Percentiles rank a stretch among this genome's conserved stretches.
phyloP scores from a whole-genome alignment of 2,329 filamentous ascomycete species.

The Penicillium sp. region DNA sequence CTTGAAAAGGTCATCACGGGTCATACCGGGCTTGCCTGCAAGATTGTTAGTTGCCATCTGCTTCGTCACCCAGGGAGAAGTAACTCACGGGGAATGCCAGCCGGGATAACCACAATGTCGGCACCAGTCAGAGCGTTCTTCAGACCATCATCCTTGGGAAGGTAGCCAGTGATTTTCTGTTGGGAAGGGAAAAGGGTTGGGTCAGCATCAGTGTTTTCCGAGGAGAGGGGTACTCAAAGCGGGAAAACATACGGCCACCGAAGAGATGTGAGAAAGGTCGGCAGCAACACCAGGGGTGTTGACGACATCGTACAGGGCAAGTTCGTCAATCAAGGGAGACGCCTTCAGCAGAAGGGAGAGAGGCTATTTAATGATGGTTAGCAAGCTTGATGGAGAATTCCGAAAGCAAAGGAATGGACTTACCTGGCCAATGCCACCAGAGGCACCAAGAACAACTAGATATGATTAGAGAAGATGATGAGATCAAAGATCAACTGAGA shows the following conservation, averaged over 20 bases:
- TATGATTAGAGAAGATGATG: neutral
- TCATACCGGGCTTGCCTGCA: constrained; percentile 97
- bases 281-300: constrained; percentile 96
- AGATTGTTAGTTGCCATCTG: constrained; percentile 1
- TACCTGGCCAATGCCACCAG: constrained; percentile 98
- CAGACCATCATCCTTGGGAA: constrained; percentile 81
- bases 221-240: neutral
- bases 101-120: constrained; percentile 95
- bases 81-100: constrained; percentile 88
- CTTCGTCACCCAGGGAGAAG: neutral
- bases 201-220: neutral
- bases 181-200: neutral
- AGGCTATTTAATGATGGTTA: constrained; percentile 59
- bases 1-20: constrained; percentile 98
- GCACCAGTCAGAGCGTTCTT: constrained; percentile 88
- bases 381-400: neutral
- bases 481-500: neutral
- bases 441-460: constrained; percentile 82
- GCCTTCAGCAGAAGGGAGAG: constrained; percentile 95
- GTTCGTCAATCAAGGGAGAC: constrained; percentile 82
- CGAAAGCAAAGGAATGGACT: constrained; percentile 27
- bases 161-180: constrained; percentile 82
- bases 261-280: constrained; percentile 96
- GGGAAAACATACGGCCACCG: constrained; percentile 67
- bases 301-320: constrained; percentile 98